Percentiles rank a stretch among this genome's conserved stretches.
phyloP scores from a whole-genome alignment of 257 asterid species.

The Solanum arcanum region DNA sequence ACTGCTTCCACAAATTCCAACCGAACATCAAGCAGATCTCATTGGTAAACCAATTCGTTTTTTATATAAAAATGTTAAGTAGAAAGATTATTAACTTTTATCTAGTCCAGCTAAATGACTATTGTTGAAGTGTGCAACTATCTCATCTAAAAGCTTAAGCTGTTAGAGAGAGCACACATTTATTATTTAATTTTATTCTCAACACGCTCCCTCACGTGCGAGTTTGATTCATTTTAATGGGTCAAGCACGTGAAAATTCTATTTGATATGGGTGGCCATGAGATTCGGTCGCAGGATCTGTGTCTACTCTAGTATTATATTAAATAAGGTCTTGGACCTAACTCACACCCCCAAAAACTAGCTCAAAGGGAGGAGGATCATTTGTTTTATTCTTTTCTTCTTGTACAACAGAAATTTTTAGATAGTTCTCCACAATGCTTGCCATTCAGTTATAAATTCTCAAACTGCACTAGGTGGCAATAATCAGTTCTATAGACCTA shows the following conservation, averaged over 20 bases:
- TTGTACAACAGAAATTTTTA: neutral
- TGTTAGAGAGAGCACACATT: neutral
- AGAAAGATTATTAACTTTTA: neutral
- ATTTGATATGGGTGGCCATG: neutral
- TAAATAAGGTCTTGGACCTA: neutral
- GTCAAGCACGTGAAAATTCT: neutral
- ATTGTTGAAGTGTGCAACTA: neutral
- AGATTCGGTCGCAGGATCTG: neutral
- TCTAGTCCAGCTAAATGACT: neutral
- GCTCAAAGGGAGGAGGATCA: neutral
- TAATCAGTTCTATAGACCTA: neutral
- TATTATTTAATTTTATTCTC: too few species aligned
- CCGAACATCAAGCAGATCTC: conserved; percentile 14
- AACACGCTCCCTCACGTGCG: neutral
- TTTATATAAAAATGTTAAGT: neutral
- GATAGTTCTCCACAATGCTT: neutral
- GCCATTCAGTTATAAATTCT: neutral
- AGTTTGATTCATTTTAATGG: neutral
- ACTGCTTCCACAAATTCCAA: conserved; percentile 13
- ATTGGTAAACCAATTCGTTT: conserved; percentile 4
- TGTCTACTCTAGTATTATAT: neutral
- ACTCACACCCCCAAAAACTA: neutral
- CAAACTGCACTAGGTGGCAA: neutral
- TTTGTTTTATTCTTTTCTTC: neutral
- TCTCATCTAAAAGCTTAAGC: neutral